Evolutionary conservation across 2,329 filamentous ascomycete genomes (phyloP).

Genomic region (Colletotrichum neosansevieriae): DNA sequence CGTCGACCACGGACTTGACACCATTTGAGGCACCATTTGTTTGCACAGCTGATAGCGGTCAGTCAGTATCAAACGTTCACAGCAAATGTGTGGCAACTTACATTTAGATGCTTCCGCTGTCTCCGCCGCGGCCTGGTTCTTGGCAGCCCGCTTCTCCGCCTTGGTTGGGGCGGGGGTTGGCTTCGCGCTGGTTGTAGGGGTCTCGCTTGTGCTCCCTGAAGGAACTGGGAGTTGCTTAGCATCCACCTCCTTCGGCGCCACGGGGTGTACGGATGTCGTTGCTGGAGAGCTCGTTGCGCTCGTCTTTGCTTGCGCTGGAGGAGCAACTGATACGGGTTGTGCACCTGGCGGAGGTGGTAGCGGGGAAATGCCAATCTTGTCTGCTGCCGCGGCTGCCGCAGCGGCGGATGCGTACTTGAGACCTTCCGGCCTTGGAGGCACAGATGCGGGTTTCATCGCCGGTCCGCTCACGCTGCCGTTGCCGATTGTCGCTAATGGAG

Average conservation of each 20-base stretch:
- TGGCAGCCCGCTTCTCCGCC: constrained; percentile 56
- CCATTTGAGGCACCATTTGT: constrained; percentile 67
- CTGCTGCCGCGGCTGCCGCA: constrained; percentile 89
- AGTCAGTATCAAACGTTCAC: constrained; percentile 15
- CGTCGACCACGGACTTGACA: constrained; percentile 61
- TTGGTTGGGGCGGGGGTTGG: constrained; percentile 50
- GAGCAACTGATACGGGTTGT: constrained; percentile 53
- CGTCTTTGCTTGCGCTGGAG: constrained; percentile 64
- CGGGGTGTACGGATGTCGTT: constrained; percentile 60
- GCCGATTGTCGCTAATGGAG: constrained; percentile 71
- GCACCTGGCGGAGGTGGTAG: constrained; percentile 88
- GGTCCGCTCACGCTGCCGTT: constrained; percentile 67
- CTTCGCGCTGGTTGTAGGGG: constrained; percentile 43
- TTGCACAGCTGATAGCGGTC: constrained; percentile 50
- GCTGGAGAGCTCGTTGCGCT: constrained; percentile 69
- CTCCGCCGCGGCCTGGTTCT: constrained; percentile 58
- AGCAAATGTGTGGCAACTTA: constrained; percentile 45
- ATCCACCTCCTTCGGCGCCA: constrained; percentile 51
- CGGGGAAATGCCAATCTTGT: constrained; percentile 91
- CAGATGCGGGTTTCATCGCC: constrained; percentile 91
- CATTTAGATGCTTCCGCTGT: constrained; percentile 59
- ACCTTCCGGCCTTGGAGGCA: constrained; percentile 87
- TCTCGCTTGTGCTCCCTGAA: constrained; percentile 44
- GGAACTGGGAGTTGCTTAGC: constrained; percentile 49
- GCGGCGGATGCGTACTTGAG: constrained; percentile 98